Base-by-base conservation (phyloP, 306 rosid genomes). In the Dalbergia cochinchinensis region DNA sequence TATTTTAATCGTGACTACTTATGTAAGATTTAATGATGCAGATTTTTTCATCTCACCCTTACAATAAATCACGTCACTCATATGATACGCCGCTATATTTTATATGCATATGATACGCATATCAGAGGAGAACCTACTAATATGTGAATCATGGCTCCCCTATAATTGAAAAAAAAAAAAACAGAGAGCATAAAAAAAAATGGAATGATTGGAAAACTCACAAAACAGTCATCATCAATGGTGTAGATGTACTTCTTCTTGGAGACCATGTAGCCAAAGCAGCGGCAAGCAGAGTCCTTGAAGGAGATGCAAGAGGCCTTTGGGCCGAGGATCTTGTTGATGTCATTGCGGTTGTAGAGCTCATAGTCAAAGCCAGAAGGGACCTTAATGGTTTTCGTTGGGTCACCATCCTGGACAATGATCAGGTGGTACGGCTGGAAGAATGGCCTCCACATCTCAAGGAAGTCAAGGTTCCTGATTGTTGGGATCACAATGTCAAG, bases 181-280 rank as follows among this genome's bases (percentile, higher is more conserved):
- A n/a, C n/a, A n/a, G n/a, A n/a, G n/a, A n/a, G n/a, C n/a, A n/a
- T n/a, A n/a, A n/a, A n/a, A n/a, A 11, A 15, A 5, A 42, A 16
- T 74, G 1, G 11, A 7, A 35, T 7, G n/a, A 14, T 19, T 3
- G 2, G 42, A 73, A 69, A 42, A 76, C 94, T 86, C 77, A 94
- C 98, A 75, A 94, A 94, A 60, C 98, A 94, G 50, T 94, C 98
- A 80, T 94, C 98, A 78, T 94, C 98, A 75, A 94, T 94, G 62
- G 98, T 93, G 93, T 16, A 94, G 68, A 94, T 89, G 42, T 93
- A 94, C 87, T 94, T 94, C 93, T 93, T 94, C 87, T 90, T 91
- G 39, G 98, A 94, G 35, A 94, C 97, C 98, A 94, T 94, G 80
- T 94, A 94, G 37, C 98, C 98, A 57, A 94, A 94, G 89, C 98